Evolutionary conservation across 2,329 filamentous ascomycete genomes (phyloP), one percentile per base, ranked within the genome.

Genomic region (Pestalotiopsis sp.): DNA sequence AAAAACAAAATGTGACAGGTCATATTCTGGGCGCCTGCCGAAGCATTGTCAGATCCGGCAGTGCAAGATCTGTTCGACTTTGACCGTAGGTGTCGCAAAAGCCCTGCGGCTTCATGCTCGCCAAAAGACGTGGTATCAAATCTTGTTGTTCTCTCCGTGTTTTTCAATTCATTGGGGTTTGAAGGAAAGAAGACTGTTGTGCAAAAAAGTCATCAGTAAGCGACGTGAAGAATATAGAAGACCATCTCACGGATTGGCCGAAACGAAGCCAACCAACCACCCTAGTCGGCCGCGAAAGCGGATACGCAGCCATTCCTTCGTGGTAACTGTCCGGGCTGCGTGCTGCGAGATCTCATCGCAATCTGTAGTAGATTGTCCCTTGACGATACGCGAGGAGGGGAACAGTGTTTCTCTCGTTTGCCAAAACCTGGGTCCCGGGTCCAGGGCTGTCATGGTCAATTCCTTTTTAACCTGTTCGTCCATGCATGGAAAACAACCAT

Each of bases 271-370:
- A 45, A 45, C 41, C 41, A 45, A 45, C 13, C 41, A 45, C 41
- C 41, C 41, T n/a, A 45, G 41, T 45, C 41, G 17, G 41, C 41
- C 41, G 13, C 17, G 41, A 45, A n/a, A 45, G 41, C 41, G 13
- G 41, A 45, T 45, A n/a, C 41, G 41, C 41, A 45, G 41, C 41
- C 13, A 14, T 45, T n/a, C 41, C 25, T 58, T n/a, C 20, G 17
- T 23, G 56, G 56, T 27, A 23, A 58, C 56, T 58, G 56, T 58
- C 13, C 41, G 17, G 41, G 56, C 17, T 58, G 56, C 56, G 56
- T 20, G n/a, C 20, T 58, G 56, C 56, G 56, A 58, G 56, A 58
- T 58, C 56, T 58, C 56, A 58, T 58, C 41, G 41, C 13, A 45
- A 45, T 45, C 41, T 45, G 41, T 45, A 45, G 17, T 45, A 45